Conservation (phyloP, 1,284 basidiomycete genomes). For the Retiboletus flavoniger region DNA sequence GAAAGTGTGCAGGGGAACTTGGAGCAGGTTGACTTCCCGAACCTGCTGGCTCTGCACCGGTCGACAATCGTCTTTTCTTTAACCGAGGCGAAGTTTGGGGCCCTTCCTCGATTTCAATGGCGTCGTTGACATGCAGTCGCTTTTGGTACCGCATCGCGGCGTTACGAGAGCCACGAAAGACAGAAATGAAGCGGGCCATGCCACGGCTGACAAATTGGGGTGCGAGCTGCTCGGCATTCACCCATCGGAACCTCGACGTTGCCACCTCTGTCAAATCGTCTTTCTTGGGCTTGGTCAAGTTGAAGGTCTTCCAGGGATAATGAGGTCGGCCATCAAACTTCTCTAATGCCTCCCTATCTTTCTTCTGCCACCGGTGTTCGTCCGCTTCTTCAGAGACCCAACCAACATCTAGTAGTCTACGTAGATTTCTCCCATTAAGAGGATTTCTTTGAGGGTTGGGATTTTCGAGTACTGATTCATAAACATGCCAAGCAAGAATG, state of each 20-base stretch:
- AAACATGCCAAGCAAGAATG: conserved; percentile 33
- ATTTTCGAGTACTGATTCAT: conserved; percentile 31
- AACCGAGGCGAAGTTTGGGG: conserved; percentile 19
- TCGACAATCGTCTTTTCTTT: conserved; percentile 31
- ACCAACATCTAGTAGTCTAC: conserved; percentile 46
- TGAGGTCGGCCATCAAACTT: conserved; percentile 35
- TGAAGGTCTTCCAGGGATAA: conserved; percentile 32
- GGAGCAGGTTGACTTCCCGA: conserved; percentile 7
- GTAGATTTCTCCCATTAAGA: conserved; percentile 45
- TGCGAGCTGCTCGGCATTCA: conserved; percentile 33
- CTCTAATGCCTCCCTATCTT: conserved; percentile 44
- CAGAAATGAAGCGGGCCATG: conserved; percentile 23
- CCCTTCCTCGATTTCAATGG: conserved; percentile 13
- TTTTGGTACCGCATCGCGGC: conserved; percentile 21
- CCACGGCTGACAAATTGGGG: conserved; percentile 30
- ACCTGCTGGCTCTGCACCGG: neutral
- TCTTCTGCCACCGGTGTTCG: conserved; percentile 37
- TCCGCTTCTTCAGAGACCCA: conserved; percentile 49
- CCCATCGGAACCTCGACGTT: conserved; percentile 30
- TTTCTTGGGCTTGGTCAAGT: conserved; percentile 27
- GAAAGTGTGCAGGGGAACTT: conserved; percentile 2
- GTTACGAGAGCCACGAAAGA: conserved; percentile 13
- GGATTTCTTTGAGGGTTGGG: conserved; percentile 32
- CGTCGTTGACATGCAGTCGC: conserved; percentile 16
- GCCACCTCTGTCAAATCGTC: conserved; percentile 31